A percentile compares a stretch with the other conserved stretches of the same genome.
Evolutionary conservation across 2,329 filamentous ascomycete species (phyloP).

Genomic region (Mollisia scopiformis): DNA sequence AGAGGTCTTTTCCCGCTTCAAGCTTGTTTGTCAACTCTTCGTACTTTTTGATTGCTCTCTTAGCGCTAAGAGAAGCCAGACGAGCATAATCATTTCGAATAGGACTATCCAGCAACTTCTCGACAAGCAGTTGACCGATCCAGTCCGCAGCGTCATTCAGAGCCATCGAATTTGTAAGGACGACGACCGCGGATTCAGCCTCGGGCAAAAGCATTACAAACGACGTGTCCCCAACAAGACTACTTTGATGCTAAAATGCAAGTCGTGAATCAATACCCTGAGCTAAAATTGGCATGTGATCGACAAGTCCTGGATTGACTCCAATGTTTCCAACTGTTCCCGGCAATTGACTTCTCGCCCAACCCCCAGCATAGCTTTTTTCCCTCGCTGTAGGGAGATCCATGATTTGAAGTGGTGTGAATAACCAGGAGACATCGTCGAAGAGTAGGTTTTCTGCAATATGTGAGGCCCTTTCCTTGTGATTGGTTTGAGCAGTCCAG

Average conservation of each 20-base stretch:
- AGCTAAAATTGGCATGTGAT: conserved; percentile 6
- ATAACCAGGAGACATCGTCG: neutral
- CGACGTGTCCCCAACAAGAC: conserved; percentile 26
- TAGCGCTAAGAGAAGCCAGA: neutral
- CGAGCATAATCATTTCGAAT: conserved; percentile 9
- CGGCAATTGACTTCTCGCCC: conserved; percentile 29
- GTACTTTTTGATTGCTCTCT: neutral
- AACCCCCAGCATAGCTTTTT: conserved; percentile 31
- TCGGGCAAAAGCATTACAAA: conserved; percentile 33
- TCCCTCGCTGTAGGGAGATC: neutral
- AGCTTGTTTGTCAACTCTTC: neutral
- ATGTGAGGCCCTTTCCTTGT: conserved; percentile 4
- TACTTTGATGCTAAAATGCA: conserved; percentile 33
- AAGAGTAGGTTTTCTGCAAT: neutral
- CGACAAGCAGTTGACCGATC: conserved; percentile 27
- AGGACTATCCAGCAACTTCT: conserved; percentile 22
- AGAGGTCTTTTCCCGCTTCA: neutral
- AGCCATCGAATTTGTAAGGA: conserved; percentile 30
- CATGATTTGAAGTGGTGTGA: neutral
- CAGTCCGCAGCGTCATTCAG: conserved; percentile 27
- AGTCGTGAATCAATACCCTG: conserved; percentile 11
- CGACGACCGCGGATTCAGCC: conserved; percentile 33
- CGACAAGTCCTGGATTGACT: conserved; percentile 8
- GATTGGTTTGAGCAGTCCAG: conserved; percentile 5
- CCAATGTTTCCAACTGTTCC: conserved; percentile 11